Conservation (phyloP, 1,139 yeast species). For the Debaryomyces robertsiae region DNA sequence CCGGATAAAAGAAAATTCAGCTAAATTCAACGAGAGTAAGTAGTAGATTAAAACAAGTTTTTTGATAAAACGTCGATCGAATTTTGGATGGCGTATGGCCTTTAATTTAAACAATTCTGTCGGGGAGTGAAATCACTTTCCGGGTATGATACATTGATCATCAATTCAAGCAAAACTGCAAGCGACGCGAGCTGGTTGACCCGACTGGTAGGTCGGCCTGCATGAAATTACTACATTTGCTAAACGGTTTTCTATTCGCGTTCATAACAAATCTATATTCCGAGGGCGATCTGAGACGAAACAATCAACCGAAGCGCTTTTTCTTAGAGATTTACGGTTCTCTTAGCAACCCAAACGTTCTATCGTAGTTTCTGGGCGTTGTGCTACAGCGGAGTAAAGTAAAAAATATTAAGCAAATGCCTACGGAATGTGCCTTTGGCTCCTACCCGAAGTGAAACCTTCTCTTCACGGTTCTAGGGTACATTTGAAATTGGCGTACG, state of each 20-base stretch:
- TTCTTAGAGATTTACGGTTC: too few species aligned
- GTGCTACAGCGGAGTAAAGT: too few species aligned
- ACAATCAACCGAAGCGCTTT: too few species aligned
- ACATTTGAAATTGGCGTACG: too few species aligned
- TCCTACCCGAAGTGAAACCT: too few species aligned
- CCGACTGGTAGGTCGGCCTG: background rate
- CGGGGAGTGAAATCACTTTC: background rate
- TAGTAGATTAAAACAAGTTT: background rate
- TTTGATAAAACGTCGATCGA: background rate
- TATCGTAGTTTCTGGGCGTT: too few species aligned
- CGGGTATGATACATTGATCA: background rate
- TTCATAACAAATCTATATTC: constrained; percentile 1
- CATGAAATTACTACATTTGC: constrained; percentile 6
- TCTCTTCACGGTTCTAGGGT: too few species aligned
- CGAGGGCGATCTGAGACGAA: constrained; percentile 2
- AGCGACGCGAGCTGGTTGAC: constrained; percentile 10
- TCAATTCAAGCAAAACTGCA: constrained; percentile 5
- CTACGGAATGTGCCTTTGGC: too few species aligned
- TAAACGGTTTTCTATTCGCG: constrained; percentile 10
- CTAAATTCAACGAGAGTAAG: constrained; percentile 10
- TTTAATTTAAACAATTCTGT: constrained; percentile 3
- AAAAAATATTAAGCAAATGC: too few species aligned
- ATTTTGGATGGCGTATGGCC: background rate
- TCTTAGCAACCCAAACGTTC: too few species aligned
- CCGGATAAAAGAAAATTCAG: constrained; percentile 14